Evolutionary conservation across 805 yeast genomes (phyloP), one percentile per base, ranked within the genome.

Genomic region (Saccharomycopsis oosterbeekiorum): DNA sequence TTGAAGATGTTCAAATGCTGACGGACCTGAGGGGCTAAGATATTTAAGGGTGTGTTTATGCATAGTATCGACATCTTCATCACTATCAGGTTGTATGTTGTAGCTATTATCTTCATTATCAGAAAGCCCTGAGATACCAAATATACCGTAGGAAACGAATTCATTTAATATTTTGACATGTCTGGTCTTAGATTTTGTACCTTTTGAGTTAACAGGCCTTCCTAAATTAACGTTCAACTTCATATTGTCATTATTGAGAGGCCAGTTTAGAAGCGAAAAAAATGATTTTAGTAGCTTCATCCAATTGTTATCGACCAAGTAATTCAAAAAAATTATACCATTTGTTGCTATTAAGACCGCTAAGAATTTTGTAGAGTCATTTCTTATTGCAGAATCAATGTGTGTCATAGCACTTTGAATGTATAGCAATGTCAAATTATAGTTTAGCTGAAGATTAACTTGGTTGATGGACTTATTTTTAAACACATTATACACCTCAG

Each of bases 331-430:
- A 1, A 47, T 4, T 24, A 47, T 24, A 55, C 78, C 75, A 29
- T 36, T n/a, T 4, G 59, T 43, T 1, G 26, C 14, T n/a, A 90
- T 70, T 59, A 91, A 70, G 2, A 84, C 76, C 47, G 78, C 76
- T 29, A 92, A 73, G 67, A 87, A 88, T 62, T 79, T 81, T 0
- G 93, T 82, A 1, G 96, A 83, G 63, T 88, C 91, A 55, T 82
- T 81, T 60, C 97, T 80, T 34, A 94, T 84, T 3, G 83, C 84
- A 1, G 90, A 84, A 37, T 80, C 80, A 50, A 94, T 87, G 70
- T 94, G 97, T 17, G 97, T 88, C 97, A 94, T 93, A 2, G 97
- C 96, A 59, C 93, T 86, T 67, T 87, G 88, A 17, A 93, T 78
- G 70, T 87, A 92, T 37, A 93, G 77, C n/a, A 88, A 79, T 60